Percentiles rank a stretch among this genome's conserved stretches.
These are phyloP conservation scores for Salicornia ramosissima DNA, from an alignment of 148 eudicot genomes.

Conservation along the genomic window DNA sequence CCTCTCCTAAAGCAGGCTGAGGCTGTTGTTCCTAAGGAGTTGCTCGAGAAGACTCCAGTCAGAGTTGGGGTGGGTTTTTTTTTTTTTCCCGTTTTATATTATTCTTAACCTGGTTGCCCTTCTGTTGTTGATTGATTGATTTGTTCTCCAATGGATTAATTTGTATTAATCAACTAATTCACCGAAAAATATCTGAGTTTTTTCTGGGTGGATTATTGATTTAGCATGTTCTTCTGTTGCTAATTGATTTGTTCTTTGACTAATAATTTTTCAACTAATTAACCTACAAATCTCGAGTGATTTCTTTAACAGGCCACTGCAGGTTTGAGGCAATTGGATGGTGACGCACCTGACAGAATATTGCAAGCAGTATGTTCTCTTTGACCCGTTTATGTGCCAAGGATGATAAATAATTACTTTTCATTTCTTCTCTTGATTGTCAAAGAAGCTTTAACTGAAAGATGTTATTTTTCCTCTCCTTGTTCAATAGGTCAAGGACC, in stretches of 20 bases:
- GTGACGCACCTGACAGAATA: constrained; percentile 84
- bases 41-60: constrained; percentile 73
- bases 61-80: constrained; percentile 85
- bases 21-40: constrained; percentile 59
- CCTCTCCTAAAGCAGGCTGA: constrained; percentile 65
- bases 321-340: constrained; percentile 86
- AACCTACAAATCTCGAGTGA: neutral
- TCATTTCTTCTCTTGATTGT: constrained; percentile 2
- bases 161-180: too few relatives aligned
- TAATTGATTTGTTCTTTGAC: neutral
- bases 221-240: constrained; percentile 4
- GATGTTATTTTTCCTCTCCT: constrained; percentile 24
- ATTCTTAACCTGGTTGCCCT: too few relatives aligned
- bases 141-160: too few relatives aligned
- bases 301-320: constrained; percentile 74
- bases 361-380: constrained; percentile 71
- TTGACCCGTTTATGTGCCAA: constrained; percentile 11
- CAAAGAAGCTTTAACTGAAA: neutral
- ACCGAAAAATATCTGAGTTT: too few relatives aligned
- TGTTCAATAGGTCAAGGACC: constrained; percentile 76
- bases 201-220: too few relatives aligned
- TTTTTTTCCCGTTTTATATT: too few relatives aligned
- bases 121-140: too few relatives aligned
- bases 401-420: neutral
- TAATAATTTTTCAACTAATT: neutral